Base-by-base conservation (phyloP, 1,284 basidiomycete genomes). In the Stereum hirsutum region DNA sequence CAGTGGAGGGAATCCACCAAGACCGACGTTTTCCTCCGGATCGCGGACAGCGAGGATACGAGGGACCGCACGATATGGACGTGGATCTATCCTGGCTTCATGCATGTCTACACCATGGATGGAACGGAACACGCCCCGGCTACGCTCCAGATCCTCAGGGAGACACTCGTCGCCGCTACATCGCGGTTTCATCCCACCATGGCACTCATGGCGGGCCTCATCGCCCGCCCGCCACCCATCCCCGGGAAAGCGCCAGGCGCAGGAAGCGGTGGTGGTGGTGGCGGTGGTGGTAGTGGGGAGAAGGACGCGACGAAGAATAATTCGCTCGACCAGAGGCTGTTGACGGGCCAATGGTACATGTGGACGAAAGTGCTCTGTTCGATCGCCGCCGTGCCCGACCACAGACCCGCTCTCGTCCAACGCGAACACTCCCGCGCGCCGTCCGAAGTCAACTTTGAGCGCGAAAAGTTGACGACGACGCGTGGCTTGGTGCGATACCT, bases 271-370 rank as follows among this genome's bases (percentile, higher is more conserved):
- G 15, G 46, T 15, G 39, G 45, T 15, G 26, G 46, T n/a, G 43
- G 45, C 19, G 42, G 25, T 4, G 25, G 21, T 11, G 41, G 37
- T 21, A 19, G n/a, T 6, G 50, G 56, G 1, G 79, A 80, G 37
- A 69, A 66, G 42, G 76, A 81, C 44, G 72, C 71, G 0, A 48
- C 64, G 17, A 74, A 68, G 40, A 45, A 70, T n/a, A 61, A 81
- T 17, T 26, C 10, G 3, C 65, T 70, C 19, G 89, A 93, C 21
- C 78, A 81, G 45, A 73, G 69, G 49, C 60, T 67, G 7, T 62
- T 84, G 30, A 77, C 92, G 19, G 81, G 87, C 38, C 90, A 95
- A 58, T 97, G 92, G 93, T 77, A 87, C 47, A 69, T 83, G 23
- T 95, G 90, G 81, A 72, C 91, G 39, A 85, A 88, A 47, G 72